Percentiles rank a stretch among this genome's conserved stretches.
Conservation (phyloP, 2,329 filamentous ascomycete species). For the Trichoderma atrobrunneum region DNA sequence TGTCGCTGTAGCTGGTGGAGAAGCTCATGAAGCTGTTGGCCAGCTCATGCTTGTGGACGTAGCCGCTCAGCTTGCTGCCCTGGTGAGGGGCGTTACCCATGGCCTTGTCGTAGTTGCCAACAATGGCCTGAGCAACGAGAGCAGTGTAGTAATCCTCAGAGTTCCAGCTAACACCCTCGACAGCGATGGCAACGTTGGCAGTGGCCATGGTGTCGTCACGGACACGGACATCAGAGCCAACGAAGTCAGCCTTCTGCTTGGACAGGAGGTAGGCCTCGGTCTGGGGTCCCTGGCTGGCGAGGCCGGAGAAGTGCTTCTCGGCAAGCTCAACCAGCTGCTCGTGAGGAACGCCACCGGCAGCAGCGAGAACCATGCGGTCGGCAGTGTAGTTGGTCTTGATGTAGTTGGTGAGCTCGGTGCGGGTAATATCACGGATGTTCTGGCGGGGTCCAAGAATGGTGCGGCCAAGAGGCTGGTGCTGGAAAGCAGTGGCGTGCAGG, state of each 20-base stretch:
- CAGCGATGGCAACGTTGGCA: constrained; percentile 96
- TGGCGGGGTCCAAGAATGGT: constrained; percentile 97
- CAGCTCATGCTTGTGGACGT: constrained; percentile 89
- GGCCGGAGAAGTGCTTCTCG: constrained; percentile 86
- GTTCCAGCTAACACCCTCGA: constrained; percentile 99
- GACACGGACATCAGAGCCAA: constrained; percentile 92
- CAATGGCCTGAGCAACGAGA: constrained; percentile 94
- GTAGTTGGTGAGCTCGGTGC: constrained; percentile 87
- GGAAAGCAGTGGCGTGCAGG: constrained; percentile 96
- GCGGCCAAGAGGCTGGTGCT: constrained; percentile 91
- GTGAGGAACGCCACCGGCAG: constrained; percentile 90
- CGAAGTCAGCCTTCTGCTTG: constrained; percentile 89
- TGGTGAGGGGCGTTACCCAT: constrained; percentile 97
- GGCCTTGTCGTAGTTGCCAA: constrained; percentile 99
- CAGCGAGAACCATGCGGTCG: constrained; percentile 98
- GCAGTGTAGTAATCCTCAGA: constrained; percentile 99
- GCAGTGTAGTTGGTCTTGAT: constrained; percentile 99
- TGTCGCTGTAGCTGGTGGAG: constrained; percentile 99
- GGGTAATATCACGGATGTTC: constrained; percentile 96
- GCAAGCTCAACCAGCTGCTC: constrained; percentile 91
- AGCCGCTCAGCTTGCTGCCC: constrained; percentile 95
- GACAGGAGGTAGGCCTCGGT: constrained; percentile 72
- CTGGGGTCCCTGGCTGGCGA: constrained; percentile 73
- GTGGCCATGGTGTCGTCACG: constrained; percentile 95
- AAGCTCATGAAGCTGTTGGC: constrained; percentile 99